These are phyloP conservation scores for Pyricularia sp. DNA, from an alignment of 2,329 filamentous ascomycete species.

Conservation along the genomic window DNA sequence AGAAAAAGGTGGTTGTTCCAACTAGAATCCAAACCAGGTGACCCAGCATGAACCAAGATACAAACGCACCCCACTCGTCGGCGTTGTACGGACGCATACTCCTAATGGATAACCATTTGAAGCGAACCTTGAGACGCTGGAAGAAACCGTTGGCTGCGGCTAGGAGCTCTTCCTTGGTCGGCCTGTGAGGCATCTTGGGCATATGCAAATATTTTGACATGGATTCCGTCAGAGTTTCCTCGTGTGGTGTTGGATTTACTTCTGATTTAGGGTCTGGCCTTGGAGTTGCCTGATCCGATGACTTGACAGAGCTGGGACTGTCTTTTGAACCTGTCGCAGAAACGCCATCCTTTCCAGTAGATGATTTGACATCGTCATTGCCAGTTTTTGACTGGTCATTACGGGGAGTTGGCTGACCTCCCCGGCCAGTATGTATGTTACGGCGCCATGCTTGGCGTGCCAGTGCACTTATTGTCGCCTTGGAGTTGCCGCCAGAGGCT, in stretches of 20 bases:
- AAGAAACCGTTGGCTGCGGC: constrained; percentile 87
- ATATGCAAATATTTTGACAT: constrained; percentile 49
- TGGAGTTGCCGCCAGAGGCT: constrained; percentile 13
- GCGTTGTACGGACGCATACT: constrained; percentile 89
- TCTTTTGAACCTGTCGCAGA: constrained; percentile 3
- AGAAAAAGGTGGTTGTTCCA: constrained; percentile 95
- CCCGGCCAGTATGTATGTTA: constrained; percentile 16
- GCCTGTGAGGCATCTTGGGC: constrained; percentile 69
- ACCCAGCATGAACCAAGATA: constrained; percentile 88
- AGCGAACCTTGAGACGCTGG: constrained; percentile 76
- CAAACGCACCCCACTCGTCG: constrained; percentile 91
- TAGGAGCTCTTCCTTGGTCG: constrained; percentile 85
- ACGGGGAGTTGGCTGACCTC: neutral
- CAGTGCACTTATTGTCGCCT: constrained; percentile 20
- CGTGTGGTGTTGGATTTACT: constrained; percentile 7
- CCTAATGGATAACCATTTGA: constrained; percentile 96
- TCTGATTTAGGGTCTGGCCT: constrained; percentile 3
- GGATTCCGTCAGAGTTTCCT: constrained; percentile 33
- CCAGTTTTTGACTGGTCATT: neutral
- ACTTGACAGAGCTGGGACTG: constrained; percentile 4
- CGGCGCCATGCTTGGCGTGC: constrained; percentile 24
- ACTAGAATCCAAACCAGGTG: constrained; percentile 94
- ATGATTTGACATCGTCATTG: constrained; percentile 2
- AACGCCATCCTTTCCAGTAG: neutral
- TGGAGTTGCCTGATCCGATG: constrained; percentile 5